Evolutionary conservation across 805 yeast species (phyloP), one percentile per base, ranked within the genome.

Genomic region (Alloascoidea hylecoeti): DNA sequence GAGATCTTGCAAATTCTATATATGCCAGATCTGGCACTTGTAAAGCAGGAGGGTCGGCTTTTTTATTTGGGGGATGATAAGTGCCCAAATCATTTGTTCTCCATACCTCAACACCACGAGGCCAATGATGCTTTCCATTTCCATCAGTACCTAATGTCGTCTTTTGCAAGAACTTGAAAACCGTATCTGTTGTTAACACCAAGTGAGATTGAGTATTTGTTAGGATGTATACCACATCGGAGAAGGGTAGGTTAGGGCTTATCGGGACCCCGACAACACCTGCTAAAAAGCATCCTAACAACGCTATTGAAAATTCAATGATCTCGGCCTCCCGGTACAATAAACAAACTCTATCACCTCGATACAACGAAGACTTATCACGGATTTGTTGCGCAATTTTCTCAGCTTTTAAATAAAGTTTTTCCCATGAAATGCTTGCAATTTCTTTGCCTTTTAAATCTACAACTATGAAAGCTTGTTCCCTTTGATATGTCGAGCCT

Each of bases 241-340:
- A 63, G 17, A 77, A 58, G 19, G 79, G 78, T 17, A 75, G 68
- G 39, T 76, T 81, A 41, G 85, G 77, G 39, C 82, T 82, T 33
- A 92, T 75, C 0, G 98, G 98, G 3, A 92, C 89, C 0, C 97
- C 97, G 2, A 92, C 88, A 35, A 85, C 80, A 2, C 95, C 95
- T 1, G 96, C 94, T 40, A 89, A 62, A 46, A 89, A 83, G 52
- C 96, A 88, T 4, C 96, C 98, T 53, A 85, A 70, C 15, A 92
- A 55, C 0, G 97, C 94, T 1, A 82, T 72, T 0, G 83, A 71
- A 53, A 88, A 89, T 44, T 92, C 97, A 9, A 82, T 68, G 2
- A 83, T 75, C 55, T 92, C 97, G 18, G 69, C 68, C 41, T 79
- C 85, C 48, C 82, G 85, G 52, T 86, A 92, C 46, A 94, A 69